A percentile compares a stretch with the other conserved stretches of the same genome.
Conservation (phyloP, 176 grass and related monocot genomes). For the Guadua angustifolia region DNA sequence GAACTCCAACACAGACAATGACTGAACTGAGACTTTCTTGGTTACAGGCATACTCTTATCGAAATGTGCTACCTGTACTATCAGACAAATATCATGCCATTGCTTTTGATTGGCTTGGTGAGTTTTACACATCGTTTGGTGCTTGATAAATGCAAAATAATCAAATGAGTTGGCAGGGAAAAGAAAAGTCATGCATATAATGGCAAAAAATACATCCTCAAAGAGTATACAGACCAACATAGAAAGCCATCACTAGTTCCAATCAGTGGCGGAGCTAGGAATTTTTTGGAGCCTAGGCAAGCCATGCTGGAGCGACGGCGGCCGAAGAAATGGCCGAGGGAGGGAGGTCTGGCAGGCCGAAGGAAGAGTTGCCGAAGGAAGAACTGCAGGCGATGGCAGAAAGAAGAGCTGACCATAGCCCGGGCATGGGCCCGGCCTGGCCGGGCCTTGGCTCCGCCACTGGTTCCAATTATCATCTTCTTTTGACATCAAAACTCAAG, state of each 20-base stretch:
- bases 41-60: slow-evolving; percentile 88
- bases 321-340: no score
- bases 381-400: no score
- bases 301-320: no score
- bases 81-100: slow-evolving; percentile 74
- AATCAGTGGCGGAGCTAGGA: no score
- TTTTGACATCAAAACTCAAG: not conserved
- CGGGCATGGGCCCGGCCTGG: no score
- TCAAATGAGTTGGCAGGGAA: slow-evolving; percentile 16
- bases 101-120: slow-evolving; percentile 99
- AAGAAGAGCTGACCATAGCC: no score
- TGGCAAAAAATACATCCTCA: not conserved
- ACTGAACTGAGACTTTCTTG: not conserved
- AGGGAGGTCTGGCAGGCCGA: no score
- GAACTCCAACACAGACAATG: not conserved
- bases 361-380: no score
- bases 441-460: no score
- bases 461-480: not conserved
- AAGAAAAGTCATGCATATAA: not conserved
- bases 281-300: no score
- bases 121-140: slow-evolving; percentile 43
- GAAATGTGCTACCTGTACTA: slow-evolving; percentile 82
- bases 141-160: slow-evolving; percentile 18
- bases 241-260: not conserved
- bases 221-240: not conserved